These are phyloP conservation scores for Nymphaea thermarum DNA, from an alignment of 164 flowering plant species.

Conservation along the genomic window DNA sequence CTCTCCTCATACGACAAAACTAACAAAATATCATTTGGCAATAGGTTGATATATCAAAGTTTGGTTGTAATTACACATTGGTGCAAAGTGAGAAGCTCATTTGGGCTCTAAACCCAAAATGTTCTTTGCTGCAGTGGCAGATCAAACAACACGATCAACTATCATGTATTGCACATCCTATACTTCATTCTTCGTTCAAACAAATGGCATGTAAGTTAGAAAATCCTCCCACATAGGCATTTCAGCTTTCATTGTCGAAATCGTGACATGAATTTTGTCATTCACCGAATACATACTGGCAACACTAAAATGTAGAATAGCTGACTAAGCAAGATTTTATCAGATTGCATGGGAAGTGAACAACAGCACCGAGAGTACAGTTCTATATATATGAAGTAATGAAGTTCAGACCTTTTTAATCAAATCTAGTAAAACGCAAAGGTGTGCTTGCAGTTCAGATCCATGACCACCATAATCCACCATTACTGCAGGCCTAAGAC, in stretches of 20 bases:
- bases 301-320: not conserved
- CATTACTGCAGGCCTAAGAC: conserved; percentile 87
- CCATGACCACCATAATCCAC: conserved; percentile 96
- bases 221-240: not conserved
- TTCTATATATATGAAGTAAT: not conserved
- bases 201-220: not conserved
- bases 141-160: not conserved
- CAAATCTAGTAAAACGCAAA: conserved; percentile 38
- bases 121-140: not conserved
- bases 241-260: not conserved
- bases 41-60: too few relatives aligned
- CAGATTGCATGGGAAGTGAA: not conserved
- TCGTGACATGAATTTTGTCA: not conserved
- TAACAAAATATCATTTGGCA: too few relatives aligned
- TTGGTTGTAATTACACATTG: too few relatives aligned
- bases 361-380: too few relatives aligned
- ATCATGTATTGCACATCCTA: too few relatives aligned
- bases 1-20: too few relatives aligned
- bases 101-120: not conserved
- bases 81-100: too few relatives aligned
- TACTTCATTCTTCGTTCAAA: too few relatives aligned
- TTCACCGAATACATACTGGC: not conserved
- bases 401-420: conserved; percentile 40
- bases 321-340: not conserved
- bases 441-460: conserved; percentile 68